Base-by-base conservation (phyloP, 164 flowering plant genomes). In the Amborella trichopoda region DNA sequence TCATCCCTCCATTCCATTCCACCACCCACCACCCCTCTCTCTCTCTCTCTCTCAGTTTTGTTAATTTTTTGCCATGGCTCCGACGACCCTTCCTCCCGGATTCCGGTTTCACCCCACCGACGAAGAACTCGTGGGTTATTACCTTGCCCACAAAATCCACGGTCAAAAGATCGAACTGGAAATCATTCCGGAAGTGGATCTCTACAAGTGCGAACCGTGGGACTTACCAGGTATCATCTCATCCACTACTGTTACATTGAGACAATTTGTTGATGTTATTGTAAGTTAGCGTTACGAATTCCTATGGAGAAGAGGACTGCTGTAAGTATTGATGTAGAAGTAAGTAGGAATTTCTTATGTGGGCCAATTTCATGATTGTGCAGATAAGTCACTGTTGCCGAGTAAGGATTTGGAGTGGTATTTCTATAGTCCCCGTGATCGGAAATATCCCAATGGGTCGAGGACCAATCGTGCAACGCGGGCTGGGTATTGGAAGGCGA, bases 131-230 rank as follows among this genome's bases (percentile, higher is more conserved):
- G 66, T 65, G 8, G 54, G 50, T 10, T 65, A 65, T 33, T 65
- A 65, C 48, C 69, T 65, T 42, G 60, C 60, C 26, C 56, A 62
- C 34, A 61, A 65, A 59, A 60, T 65, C 52, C 56, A 61, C 28
- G 65, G 69, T 26, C 56, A 47, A 2, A 52, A 28, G 28, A 65
- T 65, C 6, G 69, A 65, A 36, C 52, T 65, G 4, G 69, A 65
- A 34, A 50, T 65, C 41, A 65, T 65, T 37, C 69, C 69, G 2
- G 69, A 65, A 34, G 62, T 65, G 18, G 69, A 65, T 53, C 62
- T 65, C 27, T 65, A 65, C 55, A 65, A 65, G 45, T 65, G 69
- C 10, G 69, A 65, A 28, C 69, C 69, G 3, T 61, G 65, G 65
- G 65, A 61, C 1, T 61, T 62, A 49, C 48, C 56, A 8, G 56